Conservation (phyloP, 2,329 filamentous ascomycete genomes). For the Cladosporium oxysporum region DNA sequence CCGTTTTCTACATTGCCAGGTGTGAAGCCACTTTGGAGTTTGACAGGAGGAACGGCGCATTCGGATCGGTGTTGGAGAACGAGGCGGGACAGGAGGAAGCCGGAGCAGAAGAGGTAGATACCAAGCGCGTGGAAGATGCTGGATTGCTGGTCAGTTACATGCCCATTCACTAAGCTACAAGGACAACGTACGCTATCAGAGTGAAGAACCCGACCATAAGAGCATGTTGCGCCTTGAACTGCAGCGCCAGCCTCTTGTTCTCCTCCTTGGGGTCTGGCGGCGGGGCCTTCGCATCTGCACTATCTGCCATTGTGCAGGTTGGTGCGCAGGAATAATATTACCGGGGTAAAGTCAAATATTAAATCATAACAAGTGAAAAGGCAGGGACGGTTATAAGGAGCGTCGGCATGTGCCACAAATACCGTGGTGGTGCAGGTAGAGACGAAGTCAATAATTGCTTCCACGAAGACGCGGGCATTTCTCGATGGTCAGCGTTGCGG, state of each 20-base stretch:
- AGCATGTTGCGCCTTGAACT: slow-evolving; percentile 56
- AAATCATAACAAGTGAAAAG: slow-evolving; percentile 16
- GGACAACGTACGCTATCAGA: slow-evolving; percentile 57
- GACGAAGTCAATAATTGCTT: slow-evolving; percentile 1
- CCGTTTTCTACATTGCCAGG: slow-evolving; percentile 58
- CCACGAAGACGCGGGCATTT: slow-evolving; percentile 7
- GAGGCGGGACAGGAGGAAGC: slow-evolving; percentile 87
- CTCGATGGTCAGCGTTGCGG: slow-evolving; percentile 11
- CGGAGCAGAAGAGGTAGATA: slow-evolving; percentile 89
- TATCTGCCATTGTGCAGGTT: slow-evolving; percentile 17
- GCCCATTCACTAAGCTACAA: too few species aligned
- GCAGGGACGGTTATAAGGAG: slow-evolving; percentile 14
- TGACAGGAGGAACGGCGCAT: slow-evolving; percentile 72
- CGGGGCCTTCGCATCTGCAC: slow-evolving; percentile 15
- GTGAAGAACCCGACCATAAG: slow-evolving; percentile 65
- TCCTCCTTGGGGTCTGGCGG: slow-evolving; percentile 31
- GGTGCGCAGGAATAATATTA: slow-evolving; percentile 4
- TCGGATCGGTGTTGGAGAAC: slow-evolving; percentile 76
- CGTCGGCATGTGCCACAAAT: slow-evolving; percentile 10
- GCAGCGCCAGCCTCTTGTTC: slow-evolving; percentile 46
- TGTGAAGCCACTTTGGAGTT: slow-evolving; percentile 39
- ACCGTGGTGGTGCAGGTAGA: not conserved
- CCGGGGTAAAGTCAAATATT: slow-evolving; percentile 7
- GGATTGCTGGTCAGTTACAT: slow-evolving; percentile 23
- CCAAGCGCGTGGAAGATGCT: slow-evolving; percentile 74